These are phyloP conservation scores for Teunomyces cretensis DNA, from an alignment of 805 yeast genomes.

Conservation along the genomic window DNA sequence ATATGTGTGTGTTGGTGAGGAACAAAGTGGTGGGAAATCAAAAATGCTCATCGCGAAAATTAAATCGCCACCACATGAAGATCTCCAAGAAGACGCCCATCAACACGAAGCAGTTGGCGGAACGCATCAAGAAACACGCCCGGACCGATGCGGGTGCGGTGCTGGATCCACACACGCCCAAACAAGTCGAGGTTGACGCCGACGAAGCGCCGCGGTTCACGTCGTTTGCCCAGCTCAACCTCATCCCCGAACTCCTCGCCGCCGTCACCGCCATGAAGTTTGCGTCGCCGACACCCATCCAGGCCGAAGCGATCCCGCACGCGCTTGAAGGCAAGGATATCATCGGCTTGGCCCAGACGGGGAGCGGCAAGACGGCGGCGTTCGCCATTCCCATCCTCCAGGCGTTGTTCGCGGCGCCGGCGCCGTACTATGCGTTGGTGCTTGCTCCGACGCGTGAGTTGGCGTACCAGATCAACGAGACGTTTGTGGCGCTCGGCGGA, in stretches of 20 bases:
- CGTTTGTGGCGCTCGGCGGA: constrained; percentile 90
- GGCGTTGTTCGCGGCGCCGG: constrained; percentile 83
- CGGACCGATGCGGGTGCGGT: constrained; percentile 2
- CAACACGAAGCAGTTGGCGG: constrained; percentile 51
- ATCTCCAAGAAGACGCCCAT: constrained; percentile 15
- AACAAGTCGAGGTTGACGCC: constrained; percentile 4
- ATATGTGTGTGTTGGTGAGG: constrained; percentile 2
- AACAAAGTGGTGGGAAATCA: neutral
- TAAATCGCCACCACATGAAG: constrained; percentile 3
- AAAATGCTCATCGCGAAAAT: neutral
- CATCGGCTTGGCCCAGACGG: constrained; percentile 96
- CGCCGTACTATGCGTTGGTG: constrained; percentile 86
- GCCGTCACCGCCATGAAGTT: constrained; percentile 75
- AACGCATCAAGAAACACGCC: constrained; percentile 41
- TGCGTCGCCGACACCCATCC: constrained; percentile 89
- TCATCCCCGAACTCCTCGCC: constrained; percentile 77
- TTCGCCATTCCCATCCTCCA: constrained; percentile 95
- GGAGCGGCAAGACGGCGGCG: constrained; percentile 98
- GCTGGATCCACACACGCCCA: constrained; percentile 10
- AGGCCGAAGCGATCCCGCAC: constrained; percentile 85
- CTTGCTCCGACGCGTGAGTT: constrained; percentile 84
- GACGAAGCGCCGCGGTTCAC: constrained; percentile 5
- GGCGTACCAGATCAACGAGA: constrained; percentile 87
- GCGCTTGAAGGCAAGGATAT: constrained; percentile 90
- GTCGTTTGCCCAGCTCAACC: constrained; percentile 48